Base-by-base conservation (phyloP, 352 stramenopile genomes). In the Phytophthora boehmeriae region DNA sequence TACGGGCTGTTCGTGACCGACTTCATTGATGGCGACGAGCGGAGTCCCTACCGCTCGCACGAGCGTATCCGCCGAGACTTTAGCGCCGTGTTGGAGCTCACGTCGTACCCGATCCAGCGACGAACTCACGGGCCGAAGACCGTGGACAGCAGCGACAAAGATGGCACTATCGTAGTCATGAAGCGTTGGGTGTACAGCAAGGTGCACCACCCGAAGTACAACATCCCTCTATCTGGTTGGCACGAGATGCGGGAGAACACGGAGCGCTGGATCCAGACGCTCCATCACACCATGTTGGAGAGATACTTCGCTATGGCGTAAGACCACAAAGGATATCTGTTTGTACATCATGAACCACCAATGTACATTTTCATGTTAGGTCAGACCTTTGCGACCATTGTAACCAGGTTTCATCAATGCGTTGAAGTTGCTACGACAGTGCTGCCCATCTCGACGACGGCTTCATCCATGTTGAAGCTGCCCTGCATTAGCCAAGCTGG, bases 21-120 rank as follows among this genome's bases (percentile, higher is more conserved):
- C 54, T 81, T 67, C 16, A 54, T 85, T 13, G 67, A 80, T 35
- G 41, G 68, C 23, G 75, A 85, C 46, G 69, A 79, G 4, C 63
- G 76, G 30, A 57, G 70, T 30, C 70, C 75, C 5, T 85, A 85
- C 47, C 39, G 70, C 5, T 56, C 75, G 0, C 34, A 62, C n/a
- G 53, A 75, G 19, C 75, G 75, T 9, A 60, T 76, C n/a, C 66
- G 75, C 1, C 63, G 71, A 19, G 75, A 85, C 44, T 66, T 78
- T 14, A 80, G 48, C 17, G 52, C 66, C 8, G 52, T 64, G 2
- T 16, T 75, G 8, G 52, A 71, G 10, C 54, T 75, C 17, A 62
- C 56, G 0, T 68, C 66, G 0, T 69, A 75, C 16, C 62, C 54
- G 30, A 58, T 58, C 20, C 53, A 55, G 8, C 38, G 25, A 10